Conservation (phyloP, 192 early-diverging fungal genomes). For the Chytriomyces sp. region DNA sequence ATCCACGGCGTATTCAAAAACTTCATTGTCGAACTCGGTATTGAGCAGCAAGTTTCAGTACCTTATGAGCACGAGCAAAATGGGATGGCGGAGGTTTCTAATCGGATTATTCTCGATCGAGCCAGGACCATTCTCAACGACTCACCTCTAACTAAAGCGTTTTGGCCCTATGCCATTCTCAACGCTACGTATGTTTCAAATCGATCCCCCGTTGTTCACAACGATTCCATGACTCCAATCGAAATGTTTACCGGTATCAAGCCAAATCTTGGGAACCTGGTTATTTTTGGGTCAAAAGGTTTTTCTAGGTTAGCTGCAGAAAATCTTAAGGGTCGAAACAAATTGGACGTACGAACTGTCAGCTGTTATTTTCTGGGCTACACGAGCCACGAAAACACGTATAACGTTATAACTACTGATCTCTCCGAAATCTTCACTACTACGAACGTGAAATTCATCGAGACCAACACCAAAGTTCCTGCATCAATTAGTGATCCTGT, state of each 20-base stretch:
- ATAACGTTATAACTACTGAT: too few relatives aligned
- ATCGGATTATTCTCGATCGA: background rate
- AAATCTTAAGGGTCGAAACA: background rate
- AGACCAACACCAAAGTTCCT: too few relatives aligned
- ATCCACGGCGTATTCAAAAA: background rate
- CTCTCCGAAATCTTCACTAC: too few relatives aligned
- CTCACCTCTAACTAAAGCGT: background rate
- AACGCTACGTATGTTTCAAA: background rate
- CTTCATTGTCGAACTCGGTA: background rate
- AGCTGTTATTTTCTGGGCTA: background rate
- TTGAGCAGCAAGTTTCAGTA: background rate
- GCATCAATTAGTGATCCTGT: too few relatives aligned
- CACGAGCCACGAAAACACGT: background rate
- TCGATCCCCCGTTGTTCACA: background rate
- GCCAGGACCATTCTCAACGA: background rate
- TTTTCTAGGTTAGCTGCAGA: background rate
- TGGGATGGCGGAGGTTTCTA: background rate
- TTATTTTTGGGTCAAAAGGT: conserved; percentile 7
- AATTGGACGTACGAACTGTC: background rate
- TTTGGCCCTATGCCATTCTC: background rate
- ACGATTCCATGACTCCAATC: background rate
- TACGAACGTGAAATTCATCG: too few relatives aligned
- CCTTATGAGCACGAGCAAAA: conserved; percentile 1
- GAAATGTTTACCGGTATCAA: background rate
- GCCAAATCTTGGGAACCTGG: conserved; percentile 1